Evolutionary conservation across 805 yeast species (phyloP), one percentile per base, ranked within the genome.

Genomic region (Candida suzukii): DNA sequence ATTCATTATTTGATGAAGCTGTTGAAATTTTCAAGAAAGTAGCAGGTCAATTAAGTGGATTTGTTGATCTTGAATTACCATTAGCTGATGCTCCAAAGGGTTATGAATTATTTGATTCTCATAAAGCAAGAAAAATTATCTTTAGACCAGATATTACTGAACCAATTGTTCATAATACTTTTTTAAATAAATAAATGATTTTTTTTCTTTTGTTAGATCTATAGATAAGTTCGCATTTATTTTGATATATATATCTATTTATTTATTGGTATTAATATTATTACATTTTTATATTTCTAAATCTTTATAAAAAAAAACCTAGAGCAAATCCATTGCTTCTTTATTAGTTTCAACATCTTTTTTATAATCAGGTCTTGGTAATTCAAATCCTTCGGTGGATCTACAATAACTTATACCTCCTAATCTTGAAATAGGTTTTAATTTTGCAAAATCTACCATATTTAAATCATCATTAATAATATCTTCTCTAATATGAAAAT

Each of bases 401-500:
- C 79, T 63, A 6, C 67, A 66, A 49, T 76, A 79, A 2, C 67
- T 55, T 26, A 66, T 66, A 3, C 76, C 78, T 10, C 76, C 84
- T 22, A 78, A 60, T 43, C 86, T 67, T 2, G 73, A 58, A 2
- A 79, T 70, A 0, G 85, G 82, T 51, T 64, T 69, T 44, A 74
- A 60, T 51, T 73, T 76, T 3, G 49, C 59, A 10, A 68, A 51
- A 51, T 76, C 81, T 16, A 80, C 41, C 4, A 35, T 34, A 39
- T 62, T 65, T 25, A 50, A 41, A 1, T 66, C 69, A 3, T 63
- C 60, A 50, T 74, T 69, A 29, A 72, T 44, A 4, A 74, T 57
- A 50, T 78, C 83, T 48, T 78, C 78, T 37, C 83, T 63, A 4
- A 65, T 71, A 52, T 78, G 84, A 57, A 76, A 74, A 30, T 70